These are phyloP conservation scores for Gaultheria prostrata DNA, from an alignment of 148 eudicot species.

Conservation along the genomic window DNA sequence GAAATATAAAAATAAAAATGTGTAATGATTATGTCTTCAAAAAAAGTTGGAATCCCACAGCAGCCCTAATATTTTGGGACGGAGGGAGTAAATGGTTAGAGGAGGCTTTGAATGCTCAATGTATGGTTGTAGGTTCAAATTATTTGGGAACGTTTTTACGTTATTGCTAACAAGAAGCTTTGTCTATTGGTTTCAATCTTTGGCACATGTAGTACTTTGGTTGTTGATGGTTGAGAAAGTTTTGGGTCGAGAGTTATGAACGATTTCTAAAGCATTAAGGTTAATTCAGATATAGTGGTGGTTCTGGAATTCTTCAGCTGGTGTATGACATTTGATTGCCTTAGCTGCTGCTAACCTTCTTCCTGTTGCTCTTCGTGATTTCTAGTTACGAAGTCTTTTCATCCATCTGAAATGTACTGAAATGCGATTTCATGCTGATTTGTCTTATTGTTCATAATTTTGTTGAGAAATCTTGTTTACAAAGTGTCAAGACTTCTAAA, in stretches of 20 bases:
- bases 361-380: neutral
- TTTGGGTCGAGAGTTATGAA: neutral
- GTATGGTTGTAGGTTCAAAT: neutral
- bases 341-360: neutral
- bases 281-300: neutral
- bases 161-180: neutral
- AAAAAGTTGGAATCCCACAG: no score
- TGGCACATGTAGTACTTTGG: neutral
- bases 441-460: no score
- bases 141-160: neutral
- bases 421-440: no score
- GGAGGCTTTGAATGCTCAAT: neutral
- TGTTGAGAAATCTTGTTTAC: no score
- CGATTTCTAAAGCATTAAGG: neutral
- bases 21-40: no score
- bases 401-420: no score
- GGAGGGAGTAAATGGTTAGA: neutral
- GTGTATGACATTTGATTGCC: neutral
- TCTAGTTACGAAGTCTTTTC: neutral
- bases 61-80: no score
- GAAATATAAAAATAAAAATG: no score
- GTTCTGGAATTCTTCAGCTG: neutral
- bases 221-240: neutral
- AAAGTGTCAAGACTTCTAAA: neutral
- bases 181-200: neutral